Percentiles rank a stretch among this genome's conserved stretches.
Conservation (phyloP, 345 rosid species). For the Eucalyptus marginata region DNA sequence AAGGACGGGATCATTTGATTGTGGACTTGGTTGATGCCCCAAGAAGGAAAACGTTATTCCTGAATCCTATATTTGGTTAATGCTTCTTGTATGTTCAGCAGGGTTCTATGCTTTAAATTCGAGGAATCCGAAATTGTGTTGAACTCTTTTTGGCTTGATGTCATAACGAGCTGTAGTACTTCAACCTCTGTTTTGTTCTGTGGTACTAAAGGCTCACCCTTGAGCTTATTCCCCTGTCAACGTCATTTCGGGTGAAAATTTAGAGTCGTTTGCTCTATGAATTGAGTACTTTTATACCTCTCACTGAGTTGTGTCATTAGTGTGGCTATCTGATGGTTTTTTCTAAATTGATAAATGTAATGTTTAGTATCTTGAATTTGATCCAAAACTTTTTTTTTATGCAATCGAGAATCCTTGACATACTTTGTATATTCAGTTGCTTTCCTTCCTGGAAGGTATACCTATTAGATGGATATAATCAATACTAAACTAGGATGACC, state of each 20-base stretch:
- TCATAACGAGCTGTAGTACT: not conserved
- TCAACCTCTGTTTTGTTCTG: not conserved
- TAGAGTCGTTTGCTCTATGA: not conserved
- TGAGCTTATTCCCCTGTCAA: not conserved
- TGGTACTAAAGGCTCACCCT: not conserved
- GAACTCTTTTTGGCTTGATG: not conserved
- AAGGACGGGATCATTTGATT: not conserved
- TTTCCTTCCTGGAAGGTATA: not conserved
- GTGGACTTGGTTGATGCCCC: not conserved
- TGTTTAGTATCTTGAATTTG: not conserved
- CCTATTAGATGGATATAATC: not conserved
- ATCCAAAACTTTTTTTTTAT: not conserved
- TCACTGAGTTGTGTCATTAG: not conserved
- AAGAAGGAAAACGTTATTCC: not conserved
- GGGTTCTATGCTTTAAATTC: not conserved
- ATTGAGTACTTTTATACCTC: not conserved
- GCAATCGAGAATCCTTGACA: not conserved
- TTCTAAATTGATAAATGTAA: not conserved
- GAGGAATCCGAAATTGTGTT: not conserved
- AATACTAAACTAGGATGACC: not conserved
- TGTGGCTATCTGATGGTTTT: not conserved
- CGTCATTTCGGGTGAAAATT: not conserved
- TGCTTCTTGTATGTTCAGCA: not conserved
- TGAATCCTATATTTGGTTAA: not conserved
- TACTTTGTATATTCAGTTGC: not conserved